phyloP scores from a whole-genome alignment of 805 yeast genomes.

The Cyberlindnera petersonii region DNA sequence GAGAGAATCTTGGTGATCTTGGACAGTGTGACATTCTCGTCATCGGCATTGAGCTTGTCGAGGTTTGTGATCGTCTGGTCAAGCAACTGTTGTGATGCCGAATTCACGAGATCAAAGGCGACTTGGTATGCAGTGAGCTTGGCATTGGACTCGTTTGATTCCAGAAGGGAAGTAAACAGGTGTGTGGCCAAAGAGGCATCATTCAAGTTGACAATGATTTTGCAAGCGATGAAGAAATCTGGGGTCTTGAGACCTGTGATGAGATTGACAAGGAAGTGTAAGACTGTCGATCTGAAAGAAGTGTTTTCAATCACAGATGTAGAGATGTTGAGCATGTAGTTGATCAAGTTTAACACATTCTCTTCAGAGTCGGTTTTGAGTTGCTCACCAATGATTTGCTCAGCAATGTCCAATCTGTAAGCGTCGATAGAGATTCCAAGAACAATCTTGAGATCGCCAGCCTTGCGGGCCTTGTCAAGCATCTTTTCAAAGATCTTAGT shows the following conservation, averaged over 20 bases:
- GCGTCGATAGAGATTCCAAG: slow-evolving; percentile 90
- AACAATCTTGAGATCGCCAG: slow-evolving; percentile 74
- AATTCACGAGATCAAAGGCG: slow-evolving; percentile 88
- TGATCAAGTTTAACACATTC: slow-evolving; percentile 49
- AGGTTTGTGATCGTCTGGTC: slow-evolving; percentile 48
- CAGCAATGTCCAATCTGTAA: slow-evolving; percentile 77
- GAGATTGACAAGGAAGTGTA: slow-evolving; percentile 58
- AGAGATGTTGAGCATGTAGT: slow-evolving; percentile 72
- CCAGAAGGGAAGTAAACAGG: slow-evolving; percentile 59
- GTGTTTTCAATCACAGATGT: slow-evolving; percentile 63
- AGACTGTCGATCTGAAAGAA: slow-evolving; percentile 59
- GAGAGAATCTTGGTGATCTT: slow-evolving; percentile 68
- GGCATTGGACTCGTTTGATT: slow-evolving; percentile 35
- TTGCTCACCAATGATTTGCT: slow-evolving; percentile 46
- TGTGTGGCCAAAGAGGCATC: slow-evolving; percentile 66
- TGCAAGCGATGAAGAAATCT: slow-evolving; percentile 80
- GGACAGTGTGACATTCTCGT: slow-evolving; percentile 25
- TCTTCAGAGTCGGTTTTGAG: slow-evolving; percentile 44
- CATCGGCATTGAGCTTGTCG: slow-evolving; percentile 27
- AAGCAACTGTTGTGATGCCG: slow-evolving; percentile 87
- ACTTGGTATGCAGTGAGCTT: slow-evolving; percentile 80
- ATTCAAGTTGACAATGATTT: slow-evolving; percentile 84
- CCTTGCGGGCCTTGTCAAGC: slow-evolving; percentile 72
- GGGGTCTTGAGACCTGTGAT: slow-evolving; percentile 56
- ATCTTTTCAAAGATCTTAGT: slow-evolving; percentile 74